Conservation (phyloP, 1,284 basidiomycete species). For the Cronartium ribicola region DNA sequence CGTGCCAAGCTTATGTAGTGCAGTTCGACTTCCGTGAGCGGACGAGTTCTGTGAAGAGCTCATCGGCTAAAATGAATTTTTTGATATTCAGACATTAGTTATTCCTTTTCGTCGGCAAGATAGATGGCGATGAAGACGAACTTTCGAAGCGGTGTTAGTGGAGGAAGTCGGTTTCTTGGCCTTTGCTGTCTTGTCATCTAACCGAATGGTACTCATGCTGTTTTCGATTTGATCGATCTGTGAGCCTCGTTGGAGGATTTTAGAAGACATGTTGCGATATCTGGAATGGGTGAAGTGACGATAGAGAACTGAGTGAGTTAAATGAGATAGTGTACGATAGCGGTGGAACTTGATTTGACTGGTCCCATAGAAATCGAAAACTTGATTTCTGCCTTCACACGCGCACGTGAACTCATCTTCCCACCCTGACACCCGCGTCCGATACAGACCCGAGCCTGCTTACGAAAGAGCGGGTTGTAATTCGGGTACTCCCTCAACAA, state of each 20-base stretch:
- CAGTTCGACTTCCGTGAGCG: not conserved
- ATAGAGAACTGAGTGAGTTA: too few species aligned
- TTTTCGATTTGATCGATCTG: slow-evolving; percentile 38
- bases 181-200: slow-evolving; percentile 25
- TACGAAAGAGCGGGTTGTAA: too few species aligned
- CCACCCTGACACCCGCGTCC: too few species aligned
- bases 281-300: too few species aligned
- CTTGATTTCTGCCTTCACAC: too few species aligned
- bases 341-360: too few species aligned
- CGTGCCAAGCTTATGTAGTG: slow-evolving; percentile 20
- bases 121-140: not conserved
- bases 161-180: slow-evolving; percentile 16
- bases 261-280: slow-evolving; percentile 32
- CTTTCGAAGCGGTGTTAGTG: slow-evolving; percentile 5
- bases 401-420: too few species aligned
- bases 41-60: slow-evolving; percentile 1
- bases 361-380: too few species aligned
- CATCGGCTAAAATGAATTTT: not conserved
- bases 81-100: not conserved
- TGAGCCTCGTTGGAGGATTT: slow-evolving; percentile 25
- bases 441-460: too few species aligned
- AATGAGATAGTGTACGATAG: too few species aligned
- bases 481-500: too few species aligned
- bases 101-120: not conserved
- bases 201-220: slow-evolving; percentile 26